phyloP scores from a whole-genome alignment of 1,139 yeast species.

The Pneumocystis murina region DNA sequence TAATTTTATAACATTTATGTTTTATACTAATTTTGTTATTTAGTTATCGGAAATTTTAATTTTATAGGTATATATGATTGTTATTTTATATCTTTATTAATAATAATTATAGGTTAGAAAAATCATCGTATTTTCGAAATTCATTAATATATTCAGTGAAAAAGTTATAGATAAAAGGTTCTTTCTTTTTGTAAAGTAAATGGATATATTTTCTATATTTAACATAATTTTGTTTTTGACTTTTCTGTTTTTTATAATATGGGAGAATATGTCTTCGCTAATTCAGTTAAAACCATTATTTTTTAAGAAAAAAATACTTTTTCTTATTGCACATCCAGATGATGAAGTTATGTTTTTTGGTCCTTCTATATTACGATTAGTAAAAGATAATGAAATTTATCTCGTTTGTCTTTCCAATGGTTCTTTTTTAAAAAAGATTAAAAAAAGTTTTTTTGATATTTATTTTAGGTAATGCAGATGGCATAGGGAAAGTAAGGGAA shows the following conservation, averaged over 20 bases:
- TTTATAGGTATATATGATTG: not conserved
- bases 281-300: not conserved
- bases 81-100: not conserved
- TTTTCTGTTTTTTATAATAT: not conserved
- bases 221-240: not conserved
- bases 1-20: not conserved
- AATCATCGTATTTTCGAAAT: not conserved
- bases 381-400: constrained; percentile 3
- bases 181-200: not conserved
- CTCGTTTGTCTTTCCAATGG: constrained; percentile 7
- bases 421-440: constrained; percentile 38
- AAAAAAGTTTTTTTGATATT: constrained; percentile 41
- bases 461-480: constrained; percentile 63
- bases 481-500: constrained; percentile 48
- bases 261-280: not conserved
- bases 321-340: constrained; percentile 89
- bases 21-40: not conserved
- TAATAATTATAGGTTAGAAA: not conserved
- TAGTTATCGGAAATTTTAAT: not conserved
- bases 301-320: constrained; percentile 17
- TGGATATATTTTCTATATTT: not conserved
- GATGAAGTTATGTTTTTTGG: constrained; percentile 97
- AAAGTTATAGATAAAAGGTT: not conserved
- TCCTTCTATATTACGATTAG: constrained; percentile 40
- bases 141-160: not conserved